Base-by-base conservation (phyloP, 1,284 basidiomycete genomes). In the Coniferiporia sulphurascens region DNA sequence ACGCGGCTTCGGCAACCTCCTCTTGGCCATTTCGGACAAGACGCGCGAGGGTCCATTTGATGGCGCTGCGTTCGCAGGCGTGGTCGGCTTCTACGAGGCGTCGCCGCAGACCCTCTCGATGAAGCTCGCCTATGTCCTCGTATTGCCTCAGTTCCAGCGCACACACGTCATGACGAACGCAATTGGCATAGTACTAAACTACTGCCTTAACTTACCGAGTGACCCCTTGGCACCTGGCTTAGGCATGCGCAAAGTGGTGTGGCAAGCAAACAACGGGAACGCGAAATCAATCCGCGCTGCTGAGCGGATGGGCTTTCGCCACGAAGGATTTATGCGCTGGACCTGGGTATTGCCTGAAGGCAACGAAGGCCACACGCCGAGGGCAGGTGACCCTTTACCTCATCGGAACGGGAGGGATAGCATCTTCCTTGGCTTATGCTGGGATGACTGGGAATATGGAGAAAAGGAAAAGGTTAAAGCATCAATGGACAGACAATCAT, bases 101-200 rank as follows among this genome's bases (percentile, higher is more conserved):
- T 68, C 67, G 1, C 56, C 68, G 4, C 27, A 34, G 2, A 69
- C 77, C 52, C 70, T 73, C 6, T 63, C 67, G 0, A 67, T 70
- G 10, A 78, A 81, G 66, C 73, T 81, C 35, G 78, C 72, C 2
- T 72, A 68, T 1, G 72, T 78, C 12, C 66, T 80, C 32, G 68
- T 76, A 15, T 67, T 79, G 15, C 74, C 78, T 3, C 69, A 69
- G 1, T 89, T 85, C 69, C 86, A 87, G 62, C 75, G 82, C 43
- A 86, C 83, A 2, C 82, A 87, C 63, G 79, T 91, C 53, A 74
- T 78, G 7, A 77, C 82, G 9, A 83, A 87, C 66, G 80, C 85
- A 0, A 73, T 82, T 32, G 82, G 83, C 0, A 68, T 89, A 10
- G 68, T 90, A 17, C 68, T 89, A 52, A 76, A 75, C 19, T 84